Base-by-base conservation (phyloP, 1,284 basidiomycete genomes). In the Takashimella tepidaria region DNA sequence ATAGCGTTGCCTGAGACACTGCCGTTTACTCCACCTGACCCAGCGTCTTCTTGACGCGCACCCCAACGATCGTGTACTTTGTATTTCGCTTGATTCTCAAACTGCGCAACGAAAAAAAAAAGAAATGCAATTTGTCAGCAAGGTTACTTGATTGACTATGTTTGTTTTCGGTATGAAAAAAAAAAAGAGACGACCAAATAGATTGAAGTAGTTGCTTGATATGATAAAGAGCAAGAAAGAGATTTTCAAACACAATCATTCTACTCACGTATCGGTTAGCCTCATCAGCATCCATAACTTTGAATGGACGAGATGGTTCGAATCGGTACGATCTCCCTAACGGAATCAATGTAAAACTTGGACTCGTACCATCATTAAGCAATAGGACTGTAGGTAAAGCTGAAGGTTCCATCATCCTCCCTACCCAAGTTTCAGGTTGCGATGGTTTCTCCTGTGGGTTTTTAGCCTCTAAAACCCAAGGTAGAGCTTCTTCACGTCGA, bases 1-100 rank as follows among this genome's bases (percentile, higher is more conserved):
- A n/a, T n/a, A n/a, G n/a, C n/a, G n/a, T n/a, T n/a, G n/a, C n/a
- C n/a, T n/a, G n/a, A n/a, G 10, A 37, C 8, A 16, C 31, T 16
- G 31, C 31, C 31, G 31, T 16, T 37, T 8, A 16, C 21, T 19
- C 60, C 53, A 20, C 50, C 51, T 40, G 42, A 21, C 6, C 49
- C 52, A 16, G 22, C 43, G 21, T 51, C 48, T 26, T 60, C 59
- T 51, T 61, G 51, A 21, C 72, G 61, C 26, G 62, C 61, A 23
- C 62, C 66, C 72, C 72, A 74, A 20, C 69, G 63, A 49, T 74
- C 68, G 31, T 69, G 66, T 10, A 67, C 59, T 49, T 69, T 68
- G 46, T 66, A 54, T 53, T 69, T 74, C 23, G 61, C 53, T 54
- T 72, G 70, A 49, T 63, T 56, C 55, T 74, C 70, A 50, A 60